Percentiles rank a stretch among this genome's conserved stretches.
Evolutionary conservation across 495 filamentous ascomycete genomes (phyloP).

Genomic region (Lophiostoma macrostomum): DNA sequence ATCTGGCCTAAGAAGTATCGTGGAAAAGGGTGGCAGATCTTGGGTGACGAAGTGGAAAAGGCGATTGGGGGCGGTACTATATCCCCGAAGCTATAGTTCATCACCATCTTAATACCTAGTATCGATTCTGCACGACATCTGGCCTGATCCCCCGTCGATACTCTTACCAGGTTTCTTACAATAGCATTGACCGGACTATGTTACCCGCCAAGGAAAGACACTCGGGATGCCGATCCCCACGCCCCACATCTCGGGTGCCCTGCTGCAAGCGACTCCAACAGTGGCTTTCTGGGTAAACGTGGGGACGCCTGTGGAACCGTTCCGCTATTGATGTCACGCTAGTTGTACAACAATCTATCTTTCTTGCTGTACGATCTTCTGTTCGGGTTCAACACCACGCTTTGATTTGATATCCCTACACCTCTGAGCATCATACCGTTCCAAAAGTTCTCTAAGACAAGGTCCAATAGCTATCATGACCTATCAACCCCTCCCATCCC

Average conservation of each 20-base stretch:
- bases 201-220: too few species aligned
- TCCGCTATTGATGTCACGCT: too few species aligned
- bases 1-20: constrained; percentile 43
- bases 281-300: not conserved
- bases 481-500: constrained; percentile 4
- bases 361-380: too few species aligned
- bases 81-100: constrained; percentile 17
- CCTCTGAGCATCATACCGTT: too few species aligned
- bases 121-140: not conserved
- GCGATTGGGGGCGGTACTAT: constrained; percentile 23
- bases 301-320: constrained; percentile 7
- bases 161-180: too few species aligned
- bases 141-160: too few species aligned
- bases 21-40: constrained; percentile 43
- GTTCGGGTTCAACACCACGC: too few species aligned
- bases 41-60: constrained; percentile 14
- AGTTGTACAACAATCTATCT: too few species aligned
- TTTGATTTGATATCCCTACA: not conserved
- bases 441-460: too few species aligned
- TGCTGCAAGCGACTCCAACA: not conserved
- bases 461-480: not conserved
- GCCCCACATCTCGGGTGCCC: constrained; percentile 9
- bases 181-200: too few species aligned
- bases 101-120: not conserved
- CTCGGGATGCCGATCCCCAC: constrained; percentile 15